Base-by-base conservation (phyloP, 352 stramenopile genomes). In the Globisporangium viniferum region DNA sequence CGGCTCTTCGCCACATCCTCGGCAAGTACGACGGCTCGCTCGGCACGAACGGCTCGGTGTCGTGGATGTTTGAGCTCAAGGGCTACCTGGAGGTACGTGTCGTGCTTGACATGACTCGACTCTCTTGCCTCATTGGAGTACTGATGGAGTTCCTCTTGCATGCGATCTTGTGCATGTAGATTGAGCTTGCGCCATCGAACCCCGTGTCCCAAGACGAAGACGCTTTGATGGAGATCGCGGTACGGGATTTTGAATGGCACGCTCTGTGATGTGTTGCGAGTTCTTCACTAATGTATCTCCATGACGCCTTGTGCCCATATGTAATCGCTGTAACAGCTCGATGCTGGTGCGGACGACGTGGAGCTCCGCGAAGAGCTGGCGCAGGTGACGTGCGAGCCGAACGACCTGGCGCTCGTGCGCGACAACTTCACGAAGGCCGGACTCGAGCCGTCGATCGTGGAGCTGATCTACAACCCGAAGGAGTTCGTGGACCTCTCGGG, bases 1-100 rank as follows among this genome's bases (percentile, higher is more conserved):
- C 87, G 22, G 84, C 85, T n/a, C 69, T 94, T 55, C 87, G 84
- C 39, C 81, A 92, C 67, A 86, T 92, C 49, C 58, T 93, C 60
- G 79, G 81, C 78, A 93, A 94, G 64, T 73, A 87, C 70, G 76
- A 75, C 48, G 84, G 87, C 53, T 73, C 76, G 54, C 67, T 94
- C 27, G 86, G 84, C 33, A 91, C 82, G n/a, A 94, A 76, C 60
- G 84, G 86, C 46, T 93, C 86, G 8, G 86, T 94, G 14, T 80
- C 85, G 7, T 94, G 87, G 87, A 93, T 92, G 84, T 94, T 92
- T 61, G 83, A 93, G 65, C 83, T 74, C 73, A 94, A 94, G 71
- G 87, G 87, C 12, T 94, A 93, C 70, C 70, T 94, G 31, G 84
- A 94, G 78, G 85, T 94, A 54, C 24, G 10, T 58, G 1, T 10